Evolutionary conservation across 2,329 filamentous ascomycete genomes (phyloP), one percentile per base, ranked within the genome.

Genomic region (Apiospora hydei): DNA sequence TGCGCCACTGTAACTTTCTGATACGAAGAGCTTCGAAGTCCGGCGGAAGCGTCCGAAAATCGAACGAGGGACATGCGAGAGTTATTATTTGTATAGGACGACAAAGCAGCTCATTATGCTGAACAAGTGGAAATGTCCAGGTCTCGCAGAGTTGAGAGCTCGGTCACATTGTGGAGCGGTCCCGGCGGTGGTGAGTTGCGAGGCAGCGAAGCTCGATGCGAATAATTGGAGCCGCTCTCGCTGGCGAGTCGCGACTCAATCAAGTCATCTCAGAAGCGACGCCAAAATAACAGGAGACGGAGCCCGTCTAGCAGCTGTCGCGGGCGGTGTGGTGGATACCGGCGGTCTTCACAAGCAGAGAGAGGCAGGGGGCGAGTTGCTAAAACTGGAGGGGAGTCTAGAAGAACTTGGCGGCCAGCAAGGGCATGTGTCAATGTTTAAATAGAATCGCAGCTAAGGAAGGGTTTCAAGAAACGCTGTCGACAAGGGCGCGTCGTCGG

Each of bases 31-130:
- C 53, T 38, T 64, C 57, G 57, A 64, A 41, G 57, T 41, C 57
- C 34, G 57, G 34, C 57, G 34, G 57, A n/a, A 64, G 57, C 8
- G 57, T 64, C 57, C 57, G 57, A 64, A 38, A 64, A 64, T 64
- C 57, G 57, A 64, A 64, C 57, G 18, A 64, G 18, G 34, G 57
- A 64, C 57, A 64, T n/a, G 57, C 57, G 57, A 64, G 30, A 41
- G 57, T 41, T 38, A 41, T 41, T 64, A 64, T 64, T 41, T 64
- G 57, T 64, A 64, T 64, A 64, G 57, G 57, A 64, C 57, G 57
- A 64, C 34, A 64, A 64, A 64, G 57, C 57, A 64, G 57, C 57
- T 64, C 57, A 64, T 24, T 61, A 61, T 61, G 53, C 53, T 61
- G 53, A 61, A 61, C 53, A 61, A 61, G 53, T 61, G 53, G 53